phyloP scores from a whole-genome alignment of 345 rosid species.

The Euphorbia peplus region DNA sequence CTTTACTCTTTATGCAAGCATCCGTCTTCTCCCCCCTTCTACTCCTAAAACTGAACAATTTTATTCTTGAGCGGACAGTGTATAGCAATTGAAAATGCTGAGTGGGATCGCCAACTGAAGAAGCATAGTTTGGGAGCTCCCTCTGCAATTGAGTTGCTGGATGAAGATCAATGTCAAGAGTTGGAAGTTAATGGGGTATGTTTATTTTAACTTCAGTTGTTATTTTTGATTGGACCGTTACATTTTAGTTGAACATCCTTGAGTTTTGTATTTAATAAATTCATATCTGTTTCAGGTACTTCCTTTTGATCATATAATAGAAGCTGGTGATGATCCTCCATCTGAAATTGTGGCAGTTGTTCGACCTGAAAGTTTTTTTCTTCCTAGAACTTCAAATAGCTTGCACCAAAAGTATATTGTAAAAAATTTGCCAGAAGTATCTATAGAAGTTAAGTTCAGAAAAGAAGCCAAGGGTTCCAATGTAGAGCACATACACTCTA shows the following conservation, averaged over 20 bases:
- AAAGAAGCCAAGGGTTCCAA: slow-evolving; percentile 12
- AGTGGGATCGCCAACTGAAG: slow-evolving; percentile 48
- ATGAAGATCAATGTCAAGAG: slow-evolving; percentile 39
- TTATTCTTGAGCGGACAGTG: slow-evolving; percentile 34
- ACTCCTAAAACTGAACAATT: slow-evolving; percentile 4
- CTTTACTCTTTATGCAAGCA: neutral
- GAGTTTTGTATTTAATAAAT: neutral
- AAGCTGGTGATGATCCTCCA: slow-evolving; percentile 52
- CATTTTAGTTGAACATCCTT: neutral
- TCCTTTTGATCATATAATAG: slow-evolving; percentile 32
- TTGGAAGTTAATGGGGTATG: slow-evolving; percentile 59
- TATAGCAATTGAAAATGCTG: slow-evolving; percentile 28
- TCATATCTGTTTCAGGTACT: slow-evolving; percentile 45
- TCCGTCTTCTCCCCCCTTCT: neutral
- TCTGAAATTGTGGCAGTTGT: slow-evolving; percentile 61
- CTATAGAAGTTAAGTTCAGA: slow-evolving; percentile 40
- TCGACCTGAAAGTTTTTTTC: slow-evolving; percentile 47
- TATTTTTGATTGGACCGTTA: neutral
- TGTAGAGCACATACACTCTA: slow-evolving; percentile 23
- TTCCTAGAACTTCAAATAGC: slow-evolving; percentile 31
- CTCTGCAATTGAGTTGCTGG: slow-evolving; percentile 56
- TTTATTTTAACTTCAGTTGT: neutral
- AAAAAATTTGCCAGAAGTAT: slow-evolving; percentile 42
- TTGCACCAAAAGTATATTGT: slow-evolving; percentile 57
- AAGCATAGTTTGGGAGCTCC: slow-evolving; percentile 50